A percentile compares a stretch with the other conserved stretches of the same genome.
These are phyloP conservation scores for Kodamaea arcana DNA, from an alignment of 1,139 yeast genomes.

Conservation along the genomic window DNA sequence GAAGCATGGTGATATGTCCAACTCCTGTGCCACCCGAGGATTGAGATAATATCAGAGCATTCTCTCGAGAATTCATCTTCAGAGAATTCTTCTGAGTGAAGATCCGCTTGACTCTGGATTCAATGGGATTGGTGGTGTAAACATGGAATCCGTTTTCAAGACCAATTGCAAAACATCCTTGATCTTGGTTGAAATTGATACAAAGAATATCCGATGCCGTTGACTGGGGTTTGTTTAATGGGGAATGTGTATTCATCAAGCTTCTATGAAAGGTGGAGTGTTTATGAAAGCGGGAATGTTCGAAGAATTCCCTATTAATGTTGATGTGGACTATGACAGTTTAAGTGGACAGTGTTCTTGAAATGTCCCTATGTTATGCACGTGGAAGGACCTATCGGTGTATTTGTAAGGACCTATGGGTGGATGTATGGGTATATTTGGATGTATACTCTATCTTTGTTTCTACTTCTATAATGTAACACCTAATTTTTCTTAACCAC, in stretches of 20 bases:
- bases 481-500: no score
- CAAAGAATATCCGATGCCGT: slow-evolving; percentile 46
- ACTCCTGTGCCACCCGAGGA: slow-evolving; percentile 45
- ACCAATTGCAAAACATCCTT: slow-evolving; percentile 83
- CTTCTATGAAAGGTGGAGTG: no score
- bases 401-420: no score
- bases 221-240: slow-evolving; percentile 18
- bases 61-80: slow-evolving; percentile 6
- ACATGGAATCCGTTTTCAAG: slow-evolving; percentile 80
- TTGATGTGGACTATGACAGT: no score
- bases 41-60: neutral
- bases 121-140: slow-evolving; percentile 86
- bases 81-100: slow-evolving; percentile 31
- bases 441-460: no score
- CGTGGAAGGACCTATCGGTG: no score
- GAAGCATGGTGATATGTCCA: slow-evolving; percentile 76
- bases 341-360: no score
- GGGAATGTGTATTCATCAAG: slow-evolving; percentile 43
- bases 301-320: no score
- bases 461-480: no score
- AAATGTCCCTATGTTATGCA: no score
- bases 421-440: no score
- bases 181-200: slow-evolving; percentile 81
- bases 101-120: slow-evolving; percentile 65
- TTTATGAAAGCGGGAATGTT: no score